These are phyloP conservation scores for Macadamia integrifolia DNA, from an alignment of 164 flowering plant species.

Conservation along the genomic window DNA sequence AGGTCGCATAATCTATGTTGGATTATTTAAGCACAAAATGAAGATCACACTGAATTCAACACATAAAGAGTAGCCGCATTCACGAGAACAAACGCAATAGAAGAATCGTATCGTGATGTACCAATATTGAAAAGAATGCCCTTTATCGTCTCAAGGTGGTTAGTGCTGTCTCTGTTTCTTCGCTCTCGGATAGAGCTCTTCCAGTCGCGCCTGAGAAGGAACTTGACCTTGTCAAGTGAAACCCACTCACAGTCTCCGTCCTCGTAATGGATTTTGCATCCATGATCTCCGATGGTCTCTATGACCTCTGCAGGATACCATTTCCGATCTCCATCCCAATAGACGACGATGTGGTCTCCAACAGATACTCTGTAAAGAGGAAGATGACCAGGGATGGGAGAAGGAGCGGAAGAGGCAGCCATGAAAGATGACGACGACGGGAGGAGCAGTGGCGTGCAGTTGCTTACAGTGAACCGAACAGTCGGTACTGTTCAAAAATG, in stretches of 20 bases:
- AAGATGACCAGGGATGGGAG: background rate
- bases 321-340: slow-evolving; percentile 4
- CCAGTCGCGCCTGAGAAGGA: slow-evolving; percentile 2
- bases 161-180: background rate
- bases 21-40: no score
- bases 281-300: background rate
- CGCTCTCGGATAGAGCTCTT: background rate
- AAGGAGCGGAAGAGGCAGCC: background rate
- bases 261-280: slow-evolving; percentile 1
- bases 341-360: slow-evolving; percentile 1
- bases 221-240: background rate
- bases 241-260: slow-evolving; percentile 1
- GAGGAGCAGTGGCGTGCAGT: no score
- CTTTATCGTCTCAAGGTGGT: background rate
- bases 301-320: slow-evolving; percentile 1
- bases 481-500: no score
- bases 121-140: slow-evolving; percentile 4
- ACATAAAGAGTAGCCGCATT: no score
- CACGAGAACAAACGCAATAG: no score
- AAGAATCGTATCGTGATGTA: background rate
- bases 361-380: background rate
- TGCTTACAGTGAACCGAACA: no score
- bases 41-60: no score
- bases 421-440: background rate
- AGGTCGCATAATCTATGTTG: no score